These are phyloP conservation scores for Pseudonitzschia multistriata DNA, from an alignment of 108 stramenopile species.

Conservation along the genomic window DNA sequence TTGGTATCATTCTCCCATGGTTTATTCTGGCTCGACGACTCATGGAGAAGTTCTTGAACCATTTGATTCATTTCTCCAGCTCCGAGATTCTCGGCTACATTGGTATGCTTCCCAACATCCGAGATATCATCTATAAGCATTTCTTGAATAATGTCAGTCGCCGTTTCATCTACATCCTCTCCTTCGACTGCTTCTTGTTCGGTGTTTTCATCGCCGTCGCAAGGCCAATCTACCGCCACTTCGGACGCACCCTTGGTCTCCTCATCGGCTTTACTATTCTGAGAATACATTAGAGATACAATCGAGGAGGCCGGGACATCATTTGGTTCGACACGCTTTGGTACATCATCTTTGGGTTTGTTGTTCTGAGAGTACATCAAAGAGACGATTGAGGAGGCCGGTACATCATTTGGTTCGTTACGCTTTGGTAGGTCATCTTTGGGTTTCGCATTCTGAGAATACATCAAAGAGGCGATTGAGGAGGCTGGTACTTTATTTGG, in stretches of 20 bases:
- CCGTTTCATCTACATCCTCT: not conserved
- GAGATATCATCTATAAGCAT: not conserved
- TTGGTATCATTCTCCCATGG: constrained; percentile 13
- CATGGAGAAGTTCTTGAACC: no score
- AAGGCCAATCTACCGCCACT: not conserved
- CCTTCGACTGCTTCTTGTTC: not conserved
- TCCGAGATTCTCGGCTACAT: not conserved
- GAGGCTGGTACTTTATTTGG: not conserved
- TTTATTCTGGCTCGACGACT: not conserved
- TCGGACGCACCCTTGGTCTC: not conserved
- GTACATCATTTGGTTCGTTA: not conserved
- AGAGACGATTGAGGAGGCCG: not conserved
- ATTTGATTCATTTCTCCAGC: no score
- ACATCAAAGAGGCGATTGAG: not conserved
- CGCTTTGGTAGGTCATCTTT: not conserved
- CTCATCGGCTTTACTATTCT: not conserved
- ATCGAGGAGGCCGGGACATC: not conserved
- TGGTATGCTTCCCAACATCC: not conserved
- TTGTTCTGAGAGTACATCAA: not conserved
- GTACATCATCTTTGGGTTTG: not conserved
- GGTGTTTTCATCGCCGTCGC: not conserved
- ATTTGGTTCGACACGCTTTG: not conserved
- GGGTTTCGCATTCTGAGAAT: not conserved
- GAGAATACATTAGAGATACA: constrained; percentile 4
- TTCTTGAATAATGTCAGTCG: not conserved